A percentile compares a stretch with the other conserved stretches of the same genome.
Evolutionary conservation across 768 basidiomycete genomes (phyloP).

Genomic region (Mycena olivaceomarginata): DNA sequence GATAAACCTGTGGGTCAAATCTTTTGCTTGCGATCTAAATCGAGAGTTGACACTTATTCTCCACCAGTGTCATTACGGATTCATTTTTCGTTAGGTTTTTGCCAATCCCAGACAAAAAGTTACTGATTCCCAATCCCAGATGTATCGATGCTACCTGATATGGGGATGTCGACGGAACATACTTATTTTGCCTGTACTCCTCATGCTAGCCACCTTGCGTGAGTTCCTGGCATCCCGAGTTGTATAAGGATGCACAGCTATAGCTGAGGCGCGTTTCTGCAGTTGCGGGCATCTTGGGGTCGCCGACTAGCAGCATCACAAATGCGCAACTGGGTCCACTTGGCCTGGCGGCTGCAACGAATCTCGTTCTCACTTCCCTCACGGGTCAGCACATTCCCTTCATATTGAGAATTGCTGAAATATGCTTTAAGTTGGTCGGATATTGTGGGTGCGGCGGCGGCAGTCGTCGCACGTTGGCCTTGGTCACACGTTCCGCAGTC

Average conservation of each 20-base stretch:
- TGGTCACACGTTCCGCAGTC: not conserved
- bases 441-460: not conserved
- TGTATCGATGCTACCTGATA: constrained; percentile 1
- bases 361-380: not conserved
- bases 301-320: not conserved
- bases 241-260: not conserved
- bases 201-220: not conserved
- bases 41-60: not conserved
- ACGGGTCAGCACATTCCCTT: not conserved
- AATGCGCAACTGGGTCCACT: not conserved
- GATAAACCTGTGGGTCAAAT: not conserved
- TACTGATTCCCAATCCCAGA: not conserved
- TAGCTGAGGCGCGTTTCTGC: not conserved
- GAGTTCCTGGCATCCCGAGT: not conserved
- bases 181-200: not conserved
- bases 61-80: not conserved
- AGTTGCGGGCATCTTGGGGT: not conserved
- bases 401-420: not conserved
- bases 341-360: not conserved
- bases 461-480: not conserved
- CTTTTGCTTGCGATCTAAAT: not conserved
- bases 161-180: not conserved
- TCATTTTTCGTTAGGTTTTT: not conserved
- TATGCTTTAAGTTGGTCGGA: not conserved
- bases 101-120: not conserved